These are phyloP conservation scores for Besnoitia besnoiti DNA, from an alignment of 169 alveolate species.

Conservation along the genomic window DNA sequence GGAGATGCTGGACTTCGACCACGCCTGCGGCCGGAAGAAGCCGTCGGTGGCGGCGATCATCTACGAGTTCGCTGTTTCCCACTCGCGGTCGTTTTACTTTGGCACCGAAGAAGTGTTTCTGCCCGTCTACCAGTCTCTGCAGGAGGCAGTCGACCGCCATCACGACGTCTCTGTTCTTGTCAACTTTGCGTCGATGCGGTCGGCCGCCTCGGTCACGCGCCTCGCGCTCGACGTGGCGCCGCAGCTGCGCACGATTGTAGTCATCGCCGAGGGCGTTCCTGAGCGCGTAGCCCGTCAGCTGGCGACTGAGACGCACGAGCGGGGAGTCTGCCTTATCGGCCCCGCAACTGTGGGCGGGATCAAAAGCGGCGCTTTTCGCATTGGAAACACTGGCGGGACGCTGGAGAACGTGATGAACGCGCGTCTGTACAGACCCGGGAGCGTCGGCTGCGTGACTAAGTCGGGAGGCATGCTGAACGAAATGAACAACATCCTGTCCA, in stretches of 20 bases:
- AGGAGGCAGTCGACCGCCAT: slow-evolving; percentile 65
- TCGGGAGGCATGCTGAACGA: slow-evolving; percentile 78
- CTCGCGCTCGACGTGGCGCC: slow-evolving; percentile 54
- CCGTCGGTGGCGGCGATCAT: slow-evolving; percentile 58
- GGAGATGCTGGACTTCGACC: slow-evolving; percentile 76
- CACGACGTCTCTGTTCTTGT: slow-evolving; percentile 64
- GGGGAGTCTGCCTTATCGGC: slow-evolving; percentile 71
- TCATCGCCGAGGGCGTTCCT: slow-evolving; percentile 70
- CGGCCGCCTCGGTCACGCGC: slow-evolving; percentile 67
- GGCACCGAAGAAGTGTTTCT: slow-evolving; percentile 73
- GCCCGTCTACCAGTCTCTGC: slow-evolving; percentile 72
- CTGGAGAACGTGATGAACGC: slow-evolving; percentile 76
- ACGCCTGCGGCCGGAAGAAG: slow-evolving; percentile 67
- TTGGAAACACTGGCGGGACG: slow-evolving; percentile 76
- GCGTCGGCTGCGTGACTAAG: slow-evolving; percentile 75
- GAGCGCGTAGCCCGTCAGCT: slow-evolving; percentile 71
- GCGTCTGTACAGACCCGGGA: slow-evolving; percentile 73
- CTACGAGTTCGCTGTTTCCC: slow-evolving; percentile 60
- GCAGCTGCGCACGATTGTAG: slow-evolving; percentile 39
- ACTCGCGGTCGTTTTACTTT: slow-evolving; percentile 52
- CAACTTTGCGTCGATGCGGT: slow-evolving; percentile 76
- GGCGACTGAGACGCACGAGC: slow-evolving; percentile 65
- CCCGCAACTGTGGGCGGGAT: slow-evolving; percentile 78
- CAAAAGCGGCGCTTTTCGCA: slow-evolving; percentile 74
- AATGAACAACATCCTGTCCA: slow-evolving; percentile 71